Base-by-base conservation (phyloP, 2,329 filamentous ascomycete genomes). In the Ceratocystis cacaofunesta region DNA sequence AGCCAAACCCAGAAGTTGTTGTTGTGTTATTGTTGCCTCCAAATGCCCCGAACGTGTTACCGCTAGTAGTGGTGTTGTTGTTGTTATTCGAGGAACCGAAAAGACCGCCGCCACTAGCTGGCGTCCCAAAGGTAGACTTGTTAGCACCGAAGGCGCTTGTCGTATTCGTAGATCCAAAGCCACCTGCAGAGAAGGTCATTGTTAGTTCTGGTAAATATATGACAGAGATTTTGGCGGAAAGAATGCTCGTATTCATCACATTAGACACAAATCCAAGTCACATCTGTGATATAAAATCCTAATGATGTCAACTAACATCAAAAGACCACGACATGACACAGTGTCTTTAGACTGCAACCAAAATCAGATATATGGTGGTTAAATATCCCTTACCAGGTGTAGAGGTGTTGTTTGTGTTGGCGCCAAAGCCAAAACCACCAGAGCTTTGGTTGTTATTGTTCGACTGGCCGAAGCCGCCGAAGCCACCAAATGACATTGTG, bases 401-500 rank as follows among this genome's bases (percentile, higher is more conserved):
- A 44, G 70, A 73, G 66, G 70, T 77, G 68, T 71, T 77, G 68
- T 72, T 76, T 36, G 55, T 36, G 67, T 73, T 77, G 65, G 75
- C 63, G 22, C 66, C 66, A 22, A 68, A 68, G 48, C 80, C 81
- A 67, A 83, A 86, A 19, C 64, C 64, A 30, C 55, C 55, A 52
- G 61, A 63, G n/a, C 32, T 63, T 12, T 62, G n/a, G 74, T 74
- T 69, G 62, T 75, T 76, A 65, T 77, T 78, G 72, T 80, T 84
- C 71, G 80, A 84, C 71, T 77, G 76, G 72, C 70, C 69, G 61
- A 72, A 72, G 72, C 79, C 78, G 66, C 78, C 78, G 66, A 76
- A 76, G 71, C 80, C 79, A 68, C 79, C 78, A 70, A 82, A 82
- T 71, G 82, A 82, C 82, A 85, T 85, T 72, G 36, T 60, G 41